phyloP scores from a whole-genome alignment of 371 early-diverging fungal genomes.

The Circinella umbellata region DNA sequence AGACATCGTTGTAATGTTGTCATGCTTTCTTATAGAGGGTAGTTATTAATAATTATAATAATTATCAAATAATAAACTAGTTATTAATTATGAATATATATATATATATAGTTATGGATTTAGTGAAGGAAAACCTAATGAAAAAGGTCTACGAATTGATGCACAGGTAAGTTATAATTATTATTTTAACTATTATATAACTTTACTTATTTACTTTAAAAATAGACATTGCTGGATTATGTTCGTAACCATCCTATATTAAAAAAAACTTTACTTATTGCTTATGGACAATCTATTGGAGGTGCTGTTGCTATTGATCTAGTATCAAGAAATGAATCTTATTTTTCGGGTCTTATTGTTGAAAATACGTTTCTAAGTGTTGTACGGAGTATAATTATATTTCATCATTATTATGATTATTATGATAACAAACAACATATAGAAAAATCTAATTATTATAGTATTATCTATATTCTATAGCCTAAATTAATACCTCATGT shows the following conservation, averaged over 20 bases:
- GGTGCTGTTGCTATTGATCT: conserved; percentile 94
- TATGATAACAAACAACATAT: background rate
- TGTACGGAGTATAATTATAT: conserved; percentile 52
- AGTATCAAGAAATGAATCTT: conserved; percentile 72
- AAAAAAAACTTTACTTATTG: conserved; percentile 75
- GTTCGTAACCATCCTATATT: conserved; percentile 74
- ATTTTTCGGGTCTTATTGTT: conserved; percentile 81
- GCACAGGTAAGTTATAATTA: conserved; percentile 62
- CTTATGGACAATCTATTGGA: conserved; percentile 95
- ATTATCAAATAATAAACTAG: too few relatives aligned
- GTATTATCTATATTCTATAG: conserved; percentile 31
- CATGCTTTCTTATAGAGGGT: conserved; percentile 96
- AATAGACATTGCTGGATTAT: conserved; percentile 82
- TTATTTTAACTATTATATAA: background rate
- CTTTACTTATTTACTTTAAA: background rate
- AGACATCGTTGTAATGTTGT: conserved; percentile 84
- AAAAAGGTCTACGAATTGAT: conserved; percentile 87
- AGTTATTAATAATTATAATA: conserved; percentile 13
- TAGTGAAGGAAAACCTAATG: conserved; percentile 86
- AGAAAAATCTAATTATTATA: background rate
- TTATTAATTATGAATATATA: background rate
- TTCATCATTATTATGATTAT: background rate
- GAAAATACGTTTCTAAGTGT: conserved; percentile 96
- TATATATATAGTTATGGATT: conserved; percentile 74
- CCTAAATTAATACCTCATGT: conserved; percentile 87